Evolutionary conservation across 179 eudicot genomes (phyloP).

Genomic region (Camellia oleifera): DNA sequence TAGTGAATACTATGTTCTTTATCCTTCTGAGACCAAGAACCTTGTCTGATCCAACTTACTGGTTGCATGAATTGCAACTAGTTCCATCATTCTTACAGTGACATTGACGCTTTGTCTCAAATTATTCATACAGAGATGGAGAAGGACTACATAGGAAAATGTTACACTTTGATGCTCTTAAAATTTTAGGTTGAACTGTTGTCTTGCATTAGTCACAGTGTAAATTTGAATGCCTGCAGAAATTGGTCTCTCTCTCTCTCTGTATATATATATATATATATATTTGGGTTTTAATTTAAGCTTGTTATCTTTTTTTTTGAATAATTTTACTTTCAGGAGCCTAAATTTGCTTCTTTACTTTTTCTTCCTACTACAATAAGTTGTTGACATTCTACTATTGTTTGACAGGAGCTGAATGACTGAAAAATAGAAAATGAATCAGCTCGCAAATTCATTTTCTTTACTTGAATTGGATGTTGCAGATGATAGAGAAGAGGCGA

Average conservation of each 20-base stretch:
- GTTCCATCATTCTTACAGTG: background rate
- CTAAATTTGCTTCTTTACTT: background rate
- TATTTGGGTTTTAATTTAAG: too few species aligned
- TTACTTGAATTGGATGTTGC: slow-evolving; percentile 35
- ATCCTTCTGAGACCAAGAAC: too few species aligned
- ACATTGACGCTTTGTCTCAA: background rate
- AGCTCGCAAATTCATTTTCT: slow-evolving; percentile 40
- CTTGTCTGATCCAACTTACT: too few species aligned
- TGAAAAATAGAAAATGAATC: slow-evolving; percentile 29
- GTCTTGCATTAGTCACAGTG: background rate
- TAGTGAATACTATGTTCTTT: too few species aligned
- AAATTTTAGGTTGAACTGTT: background rate
- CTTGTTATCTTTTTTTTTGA: background rate
- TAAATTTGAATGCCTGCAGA: background rate
- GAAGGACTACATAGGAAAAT: background rate
- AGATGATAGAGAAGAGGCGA: slow-evolving; percentile 27
- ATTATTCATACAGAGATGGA: background rate
- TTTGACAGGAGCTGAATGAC: slow-evolving; percentile 25
- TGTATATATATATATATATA: too few species aligned
- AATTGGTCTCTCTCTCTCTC: background rate
- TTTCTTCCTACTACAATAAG: background rate
- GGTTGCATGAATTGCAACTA: background rate
- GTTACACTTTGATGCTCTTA: background rate
- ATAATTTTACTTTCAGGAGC: background rate
- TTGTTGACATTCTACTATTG: background rate